Evolutionary conservation across 495 filamentous ascomycete species (phyloP).

Genomic region (Hyaloscypha bicolor): DNA sequence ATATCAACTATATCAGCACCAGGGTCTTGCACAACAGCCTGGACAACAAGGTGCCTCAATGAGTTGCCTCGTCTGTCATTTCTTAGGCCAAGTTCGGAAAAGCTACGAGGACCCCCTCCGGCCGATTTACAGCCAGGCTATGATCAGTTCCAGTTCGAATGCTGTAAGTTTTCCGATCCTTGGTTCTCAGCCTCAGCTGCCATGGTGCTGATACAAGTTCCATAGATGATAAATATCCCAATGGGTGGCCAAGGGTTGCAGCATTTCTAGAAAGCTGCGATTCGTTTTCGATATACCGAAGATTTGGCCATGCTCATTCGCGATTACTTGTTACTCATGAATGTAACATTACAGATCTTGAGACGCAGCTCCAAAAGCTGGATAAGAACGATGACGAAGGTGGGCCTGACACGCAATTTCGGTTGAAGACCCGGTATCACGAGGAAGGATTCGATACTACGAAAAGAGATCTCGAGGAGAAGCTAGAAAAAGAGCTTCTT

Average conservation of each 20-base stretch:
- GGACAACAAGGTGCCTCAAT: too few species aligned
- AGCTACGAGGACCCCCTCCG: too few species aligned
- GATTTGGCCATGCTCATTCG: constrained; percentile 14
- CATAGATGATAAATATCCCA: constrained; percentile 15
- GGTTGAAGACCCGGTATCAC: constrained; percentile 19
- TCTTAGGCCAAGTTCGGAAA: too few species aligned
- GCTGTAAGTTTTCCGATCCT: background rate
- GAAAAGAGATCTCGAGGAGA: constrained; percentile 7
- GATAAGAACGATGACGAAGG: constrained; percentile 18
- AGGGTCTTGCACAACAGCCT: too few species aligned
- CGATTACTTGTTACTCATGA: constrained; percentile 14
- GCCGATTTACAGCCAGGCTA: too few species aligned
- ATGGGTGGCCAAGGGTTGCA: constrained; percentile 21
- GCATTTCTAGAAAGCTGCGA: constrained; percentile 19
- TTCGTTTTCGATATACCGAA: constrained; percentile 18
- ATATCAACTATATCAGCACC: too few species aligned
- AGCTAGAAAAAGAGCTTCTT: constrained; percentile 20
- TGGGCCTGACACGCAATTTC: constrained; percentile 3
- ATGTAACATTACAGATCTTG: constrained; percentile 18
- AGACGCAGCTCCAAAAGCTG: constrained; percentile 7
- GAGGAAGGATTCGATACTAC: constrained; percentile 16
- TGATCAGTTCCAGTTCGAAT: constrained; percentile 9
- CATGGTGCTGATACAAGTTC: background rate
- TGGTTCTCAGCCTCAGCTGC: background rate
- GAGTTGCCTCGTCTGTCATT: too few species aligned